Percentiles rank a stretch among this genome's conserved stretches.
Evolutionary conservation across 805 yeast genomes (phyloP).

Genomic region (Priceomyces carsonii): DNA sequence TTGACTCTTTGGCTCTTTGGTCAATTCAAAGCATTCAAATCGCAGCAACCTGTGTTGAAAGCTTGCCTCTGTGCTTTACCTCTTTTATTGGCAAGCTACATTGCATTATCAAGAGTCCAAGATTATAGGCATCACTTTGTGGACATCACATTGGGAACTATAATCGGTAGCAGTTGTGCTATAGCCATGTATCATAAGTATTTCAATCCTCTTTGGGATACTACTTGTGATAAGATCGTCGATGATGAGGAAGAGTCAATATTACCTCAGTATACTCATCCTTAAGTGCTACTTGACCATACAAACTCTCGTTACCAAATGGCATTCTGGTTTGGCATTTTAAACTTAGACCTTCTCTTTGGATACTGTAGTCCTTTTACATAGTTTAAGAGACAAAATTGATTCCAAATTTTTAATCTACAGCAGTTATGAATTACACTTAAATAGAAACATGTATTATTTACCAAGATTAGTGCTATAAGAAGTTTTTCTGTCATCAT

Average conservation of each 20-base stretch:
- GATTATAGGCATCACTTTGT: conserved; percentile 40
- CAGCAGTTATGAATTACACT: too few species aligned
- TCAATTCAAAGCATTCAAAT: conserved; percentile 29
- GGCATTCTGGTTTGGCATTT: too few species aligned
- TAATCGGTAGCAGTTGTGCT: conserved; percentile 31
- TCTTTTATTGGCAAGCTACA: conserved; percentile 26
- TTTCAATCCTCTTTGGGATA: conserved; percentile 18
- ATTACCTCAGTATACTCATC: conserved; percentile 12
- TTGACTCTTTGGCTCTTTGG: conserved; percentile 50
- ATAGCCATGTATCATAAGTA: conserved; percentile 26
- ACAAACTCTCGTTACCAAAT: too few species aligned
- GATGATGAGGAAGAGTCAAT: conserved; percentile 9
- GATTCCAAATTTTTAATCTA: too few species aligned
- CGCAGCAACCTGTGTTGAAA: conserved; percentile 20
- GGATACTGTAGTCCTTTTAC: too few species aligned
- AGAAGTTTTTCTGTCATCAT: too few species aligned
- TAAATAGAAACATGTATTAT: too few species aligned
- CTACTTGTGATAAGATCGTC: conserved; percentile 10
- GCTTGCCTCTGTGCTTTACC: conserved; percentile 21
- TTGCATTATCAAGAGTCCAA: conserved; percentile 35
- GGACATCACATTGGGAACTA: conserved; percentile 34
- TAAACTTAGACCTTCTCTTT: too few species aligned
- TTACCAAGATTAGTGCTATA: too few species aligned
- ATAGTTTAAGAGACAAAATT: too few species aligned
- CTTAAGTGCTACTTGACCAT: too few species aligned